Base-by-base conservation (phyloP, 2,329 filamentous ascomycete genomes). In the Fusarium sp. region DNA sequence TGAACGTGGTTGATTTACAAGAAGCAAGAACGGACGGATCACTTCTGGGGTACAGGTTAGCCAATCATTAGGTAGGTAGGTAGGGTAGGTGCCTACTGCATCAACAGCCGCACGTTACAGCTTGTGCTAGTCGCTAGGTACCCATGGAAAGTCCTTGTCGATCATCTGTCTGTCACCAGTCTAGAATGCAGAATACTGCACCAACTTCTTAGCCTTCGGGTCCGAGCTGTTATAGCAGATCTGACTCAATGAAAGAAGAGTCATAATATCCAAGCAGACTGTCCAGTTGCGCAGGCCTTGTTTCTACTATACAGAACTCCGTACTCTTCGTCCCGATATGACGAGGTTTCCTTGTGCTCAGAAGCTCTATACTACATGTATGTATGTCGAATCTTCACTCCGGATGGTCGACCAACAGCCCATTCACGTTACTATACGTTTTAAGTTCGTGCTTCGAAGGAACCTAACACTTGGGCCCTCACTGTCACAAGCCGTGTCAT, bases 91-190 rank as follows among this genome's bases (percentile, higher is more conserved):
- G 14, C 24, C 24, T 30, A 39, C 59, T 51, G 30, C 48, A 35
- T 35, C 55, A 73, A 72, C 67, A 70, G 75, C 70, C 69, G 70
- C 69, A 70, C 59, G 59, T 69, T 63, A 35, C 64, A 69, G 64
- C 66, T 58, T 42, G 30, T 65, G 53, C 55, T 69, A 75, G 66
- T 56, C 61, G 47, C 51, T 57, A 24, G 24, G 24, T 24, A 63
- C 64, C 64, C 64, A 61, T 64, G 64, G 72, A 75, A 69, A 63
- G 57, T 41, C 62, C 57, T 58, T 61, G 75, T 75, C 64, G 73
- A 77, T 77, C 75, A 58, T 65, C 48, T 67, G 48, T 60, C 38
- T 72, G 51, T 62, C 38, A 65, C 74, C 41, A 57, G 30, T 18
- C 30, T 26, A 30, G 39, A 35, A 38, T 45, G 15, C 38, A 45